Evolutionary conservation across 1,284 basidiomycete species (phyloP).

Genomic region (Puccinia hordei): DNA sequence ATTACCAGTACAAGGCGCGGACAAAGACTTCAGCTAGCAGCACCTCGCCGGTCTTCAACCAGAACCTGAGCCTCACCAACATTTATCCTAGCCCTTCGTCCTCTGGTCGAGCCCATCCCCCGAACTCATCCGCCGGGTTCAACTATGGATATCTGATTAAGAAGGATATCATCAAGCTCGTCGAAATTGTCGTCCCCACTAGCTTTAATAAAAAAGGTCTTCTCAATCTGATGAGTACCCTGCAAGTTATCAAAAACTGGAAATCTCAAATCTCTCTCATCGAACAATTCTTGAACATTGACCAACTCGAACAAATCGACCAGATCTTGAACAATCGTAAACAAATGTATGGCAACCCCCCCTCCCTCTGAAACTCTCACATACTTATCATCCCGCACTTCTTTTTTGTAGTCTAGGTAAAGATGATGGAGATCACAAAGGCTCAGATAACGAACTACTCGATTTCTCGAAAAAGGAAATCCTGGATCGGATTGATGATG

Average conservation of each 20-base stretch:
- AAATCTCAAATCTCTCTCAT: conserved; percentile 20
- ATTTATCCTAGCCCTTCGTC: neutral
- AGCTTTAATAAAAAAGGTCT: conserved; percentile 25
- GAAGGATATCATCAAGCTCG: conserved; percentile 6
- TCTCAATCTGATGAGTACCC: conserved; percentile 30
- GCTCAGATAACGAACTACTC: conserved; percentile 27
- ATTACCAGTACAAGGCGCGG: neutral
- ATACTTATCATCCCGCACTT: too few relatives aligned
- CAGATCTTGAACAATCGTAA: conserved; percentile 1
- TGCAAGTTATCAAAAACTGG: conserved; percentile 34
- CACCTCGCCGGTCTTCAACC: too few relatives aligned
- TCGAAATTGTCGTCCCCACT: conserved; percentile 23
- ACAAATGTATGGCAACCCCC: neutral
- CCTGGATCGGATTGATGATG: conserved; percentile 55
- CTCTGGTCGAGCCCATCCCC: neutral
- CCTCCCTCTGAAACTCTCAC: neutral
- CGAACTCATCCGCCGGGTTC: neutral
- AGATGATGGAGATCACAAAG: neutral
- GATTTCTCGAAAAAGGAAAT: conserved; percentile 52
- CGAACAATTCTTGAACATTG: conserved; percentile 1
- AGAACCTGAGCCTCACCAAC: neutral
- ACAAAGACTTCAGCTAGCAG: neutral
- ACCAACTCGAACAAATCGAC: conserved; percentile 18
- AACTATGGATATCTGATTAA: conserved; percentile 7
- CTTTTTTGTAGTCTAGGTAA: conserved; percentile 14